These are phyloP conservation scores for Cadophora malorum DNA, from an alignment of 2,329 filamentous ascomycete genomes.

Conservation along the genomic window DNA sequence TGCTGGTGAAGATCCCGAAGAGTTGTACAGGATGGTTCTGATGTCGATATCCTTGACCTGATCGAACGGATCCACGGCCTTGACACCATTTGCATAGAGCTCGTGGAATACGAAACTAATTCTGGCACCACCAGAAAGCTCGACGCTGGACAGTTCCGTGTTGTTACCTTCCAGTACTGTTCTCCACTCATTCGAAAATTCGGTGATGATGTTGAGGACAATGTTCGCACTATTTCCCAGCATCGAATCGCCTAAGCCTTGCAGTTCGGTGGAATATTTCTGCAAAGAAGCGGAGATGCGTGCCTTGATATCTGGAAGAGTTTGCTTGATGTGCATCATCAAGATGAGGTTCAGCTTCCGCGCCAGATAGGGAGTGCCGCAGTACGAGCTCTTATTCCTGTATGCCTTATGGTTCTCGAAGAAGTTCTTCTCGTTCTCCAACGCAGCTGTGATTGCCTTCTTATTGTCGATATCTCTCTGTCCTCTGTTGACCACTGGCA, in stretches of 20 bases:
- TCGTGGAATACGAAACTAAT: slow-evolving; percentile 99
- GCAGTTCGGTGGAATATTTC: slow-evolving; percentile 86
- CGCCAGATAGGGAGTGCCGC: slow-evolving; percentile 94
- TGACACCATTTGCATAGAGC: slow-evolving; percentile 95
- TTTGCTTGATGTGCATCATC: slow-evolving; percentile 99
- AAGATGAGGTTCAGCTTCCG: slow-evolving; percentile 97
- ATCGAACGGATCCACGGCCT: slow-evolving; percentile 97
- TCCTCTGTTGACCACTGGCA: slow-evolving; percentile 96
- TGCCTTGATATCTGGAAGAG: slow-evolving; percentile 96
- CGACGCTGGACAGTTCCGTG: slow-evolving; percentile 90
- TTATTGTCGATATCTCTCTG: slow-evolving; percentile 99
- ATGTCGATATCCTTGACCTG: slow-evolving; percentile 98
- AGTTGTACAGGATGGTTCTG: slow-evolving; percentile 96
- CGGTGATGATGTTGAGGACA: slow-evolving; percentile 97
- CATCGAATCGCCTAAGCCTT: slow-evolving; percentile 87
- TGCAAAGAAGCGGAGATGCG: slow-evolving; percentile 92
- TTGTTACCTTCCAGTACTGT: slow-evolving; percentile 97
- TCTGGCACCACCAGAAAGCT: slow-evolving; percentile 94
- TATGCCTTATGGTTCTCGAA: slow-evolving; percentile 99
- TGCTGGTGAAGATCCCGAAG: slow-evolving; percentile 95
- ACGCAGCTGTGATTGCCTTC: slow-evolving; percentile 86
- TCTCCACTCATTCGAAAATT: slow-evolving; percentile 97
- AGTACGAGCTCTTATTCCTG: slow-evolving; percentile 98
- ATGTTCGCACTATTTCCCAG: slow-evolving; percentile 97
- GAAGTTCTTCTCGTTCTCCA: slow-evolving; percentile 95